Percentiles rank a stretch among this genome's conserved stretches.
phyloP scores from a whole-genome alignment of 108 stramenopile species.

The Epithemia pelagica region DNA sequence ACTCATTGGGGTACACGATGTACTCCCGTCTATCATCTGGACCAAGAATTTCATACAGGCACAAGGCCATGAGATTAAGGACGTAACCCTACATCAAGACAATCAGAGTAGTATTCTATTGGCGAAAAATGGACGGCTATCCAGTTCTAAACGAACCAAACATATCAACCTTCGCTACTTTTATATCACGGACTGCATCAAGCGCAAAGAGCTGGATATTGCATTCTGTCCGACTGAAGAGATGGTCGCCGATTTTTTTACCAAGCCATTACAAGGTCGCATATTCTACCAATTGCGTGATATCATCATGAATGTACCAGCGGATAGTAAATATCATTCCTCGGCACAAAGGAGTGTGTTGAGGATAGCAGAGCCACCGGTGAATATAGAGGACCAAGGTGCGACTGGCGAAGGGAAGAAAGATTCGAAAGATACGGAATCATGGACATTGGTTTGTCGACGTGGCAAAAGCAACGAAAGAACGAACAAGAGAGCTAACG shows the following conservation, averaged over 20 bases:
- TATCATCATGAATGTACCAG: slow-evolving; percentile 21
- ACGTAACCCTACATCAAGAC: slow-evolving; percentile 28
- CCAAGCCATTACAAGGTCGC: slow-evolving; percentile 25
- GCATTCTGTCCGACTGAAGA: slow-evolving; percentile 33
- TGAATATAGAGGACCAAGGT: no score
- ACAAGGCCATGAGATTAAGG: slow-evolving; percentile 21
- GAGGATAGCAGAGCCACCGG: no score
- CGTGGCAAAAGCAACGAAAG: no score
- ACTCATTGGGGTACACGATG: slow-evolving; percentile 23
- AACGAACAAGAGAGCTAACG: no score
- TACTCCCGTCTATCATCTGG: slow-evolving; percentile 21
- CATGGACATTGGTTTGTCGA: no score
- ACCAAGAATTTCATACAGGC: slow-evolving; percentile 20
- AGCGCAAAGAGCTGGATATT: slow-evolving; percentile 11
- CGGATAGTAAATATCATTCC: not conserved
- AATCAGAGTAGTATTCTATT: slow-evolving; percentile 33
- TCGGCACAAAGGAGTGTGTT: slow-evolving; percentile 20
- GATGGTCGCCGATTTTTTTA: slow-evolving; percentile 29
- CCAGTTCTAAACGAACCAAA: slow-evolving; percentile 18
- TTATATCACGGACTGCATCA: slow-evolving; percentile 28
- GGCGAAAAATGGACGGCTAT: slow-evolving; percentile 23
- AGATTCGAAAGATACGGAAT: no score
- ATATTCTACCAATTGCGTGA: slow-evolving; percentile 22
- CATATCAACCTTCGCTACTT: slow-evolving; percentile 32
- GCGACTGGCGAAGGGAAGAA: no score